Base-by-base conservation (phyloP, 139 green algal species). In the Chlorella sp. region DNA sequence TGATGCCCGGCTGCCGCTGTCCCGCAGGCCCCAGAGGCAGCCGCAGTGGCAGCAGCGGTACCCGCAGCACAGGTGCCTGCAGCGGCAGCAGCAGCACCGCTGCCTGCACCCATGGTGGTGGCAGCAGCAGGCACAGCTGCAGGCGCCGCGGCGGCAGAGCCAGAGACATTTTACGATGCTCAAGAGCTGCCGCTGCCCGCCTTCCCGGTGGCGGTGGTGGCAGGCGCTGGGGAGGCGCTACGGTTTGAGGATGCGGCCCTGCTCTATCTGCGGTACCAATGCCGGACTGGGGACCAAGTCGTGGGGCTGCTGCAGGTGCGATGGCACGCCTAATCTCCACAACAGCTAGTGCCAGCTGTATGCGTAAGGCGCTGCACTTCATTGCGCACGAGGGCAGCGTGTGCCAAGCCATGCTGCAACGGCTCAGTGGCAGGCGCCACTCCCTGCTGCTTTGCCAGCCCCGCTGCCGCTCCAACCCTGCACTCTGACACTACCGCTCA, bases 211-310 rank as follows among this genome's bases (percentile, higher is more conserved):
- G 25, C 26, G 16, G 18, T 69, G 26, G 73, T 64, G 23, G 63
- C 51, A 9, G 32, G 56, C 23, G 41, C 56, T 18, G 39, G 70
- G 32, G 70, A 78, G 3, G 73, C 44, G 28, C 47, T 80, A 30
- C 73, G 73, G 25, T 84, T 78, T 41, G 73, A 83, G 70, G 84
- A 88, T 25, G 28, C 84, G 1, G 68, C 62, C 1, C 56, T 85
- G 57, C 84, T 85, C 39, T 88, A 88, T 38, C 62, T 88, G 62
- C 78, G 84, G 41, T 88, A 85, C 74, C 55, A 80, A 73, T 88
- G 84, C 69, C 69, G 78, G 11, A 85, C 78, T 3, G 69, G 78
- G 1, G 79, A 88, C 70, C 78, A 85, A 15, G 71, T 41, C 0
- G 82, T 83, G 17, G 73, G 60, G 25, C 74, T 81, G 74, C 68